A percentile compares a stretch with the other conserved stretches of the same genome.
Evolutionary conservation across 31 red algal genomes (phyloP).

Genomic region (Porphyra umbilicalis): DNA sequence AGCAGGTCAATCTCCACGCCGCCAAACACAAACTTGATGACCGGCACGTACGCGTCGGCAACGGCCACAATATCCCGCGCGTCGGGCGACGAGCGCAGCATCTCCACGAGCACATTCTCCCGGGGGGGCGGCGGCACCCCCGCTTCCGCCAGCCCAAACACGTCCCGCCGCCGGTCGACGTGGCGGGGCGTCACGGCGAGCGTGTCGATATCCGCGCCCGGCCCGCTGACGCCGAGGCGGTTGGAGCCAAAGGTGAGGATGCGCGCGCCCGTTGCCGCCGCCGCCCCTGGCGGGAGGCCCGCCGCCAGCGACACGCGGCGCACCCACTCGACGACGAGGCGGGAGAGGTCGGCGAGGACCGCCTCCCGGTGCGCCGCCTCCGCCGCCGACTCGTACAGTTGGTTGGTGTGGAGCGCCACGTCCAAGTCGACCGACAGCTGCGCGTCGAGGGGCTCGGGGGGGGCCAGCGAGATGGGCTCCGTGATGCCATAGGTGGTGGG

Average conservation of each 20-base stretch:
- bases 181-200: conserved; percentile 75
- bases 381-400: conserved; percentile 71
- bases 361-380: conserved; percentile 55
- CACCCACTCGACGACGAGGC: conserved; percentile 75
- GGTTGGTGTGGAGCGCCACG: conserved; percentile 77
- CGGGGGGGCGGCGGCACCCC: conserved; percentile 28
- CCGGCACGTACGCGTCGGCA: conserved; percentile 82
- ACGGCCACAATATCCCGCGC: conserved; percentile 76
- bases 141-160: conserved; percentile 58
- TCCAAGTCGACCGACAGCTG: conserved; percentile 79
- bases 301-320: conserved; percentile 60
- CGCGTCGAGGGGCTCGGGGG: conserved; percentile 63
- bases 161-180: conserved; percentile 58
- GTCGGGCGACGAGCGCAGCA: conserved; percentile 50
- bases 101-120: conserved; percentile 69
- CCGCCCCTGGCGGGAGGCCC: conserved; percentile 78
- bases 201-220: conserved; percentile 95
- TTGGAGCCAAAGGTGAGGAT: conserved; percentile 95
- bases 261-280: conserved; percentile 57
- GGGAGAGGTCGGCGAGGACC: conserved; percentile 56
- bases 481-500: conserved; percentile 62
- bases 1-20: conserved; percentile 97
- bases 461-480: conserved; percentile 82
- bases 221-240: conserved; percentile 89
- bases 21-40: conserved; percentile 88